Evolutionary conservation across 257 asterid species (phyloP), one percentile per base, ranked within the genome.

Genomic region (Ehretia macrophylla): DNA sequence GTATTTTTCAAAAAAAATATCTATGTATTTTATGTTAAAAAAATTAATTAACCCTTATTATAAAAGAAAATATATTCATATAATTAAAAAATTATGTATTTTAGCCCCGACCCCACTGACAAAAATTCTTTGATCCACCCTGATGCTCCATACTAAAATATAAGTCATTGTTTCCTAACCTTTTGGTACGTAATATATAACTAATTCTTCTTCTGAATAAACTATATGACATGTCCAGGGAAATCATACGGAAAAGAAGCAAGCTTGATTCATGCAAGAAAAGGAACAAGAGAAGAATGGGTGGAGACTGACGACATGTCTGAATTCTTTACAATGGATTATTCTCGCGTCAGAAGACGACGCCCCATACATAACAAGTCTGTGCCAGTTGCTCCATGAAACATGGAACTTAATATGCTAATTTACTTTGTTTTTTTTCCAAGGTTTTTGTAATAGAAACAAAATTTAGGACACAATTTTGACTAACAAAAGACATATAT

Each of bases 331-430:
- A 79, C 86, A 4, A 86, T 89, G 97, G 97, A 90, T 73, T 90
- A 90, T 76, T 8, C 35, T 18, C 65, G 77, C 68, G 86, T 86
- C 47, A 84, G 80, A 81, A 74, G 75, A 62, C 76, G 97, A 56
- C 81, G 82, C 22, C 97, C 95, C 0, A 77, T 86, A 64, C 95
- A 90, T 56, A 90, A 90, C 93, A 73, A 74, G 73, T 76, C 70
- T 49, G 17, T 78, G 27, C 88, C 88, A 20, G 59, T 65, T 51
- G 56, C 68, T 56, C 97, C 95, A 18, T 86, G 59, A 81, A 77
- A 72, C 60, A 58, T 61, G 69, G 66, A 23, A n/a, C n/a, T n/a
- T n/a, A n/a, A n/a, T n/a, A n/a, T n/a, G n/a, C n/a, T 5, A 44
- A 17, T 0, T 14, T 12, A 49, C 8, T 42, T 51, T 20, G 35